Conservation (phyloP, 768 basidiomycete species). For the Phylloporus arenicola region DNA sequence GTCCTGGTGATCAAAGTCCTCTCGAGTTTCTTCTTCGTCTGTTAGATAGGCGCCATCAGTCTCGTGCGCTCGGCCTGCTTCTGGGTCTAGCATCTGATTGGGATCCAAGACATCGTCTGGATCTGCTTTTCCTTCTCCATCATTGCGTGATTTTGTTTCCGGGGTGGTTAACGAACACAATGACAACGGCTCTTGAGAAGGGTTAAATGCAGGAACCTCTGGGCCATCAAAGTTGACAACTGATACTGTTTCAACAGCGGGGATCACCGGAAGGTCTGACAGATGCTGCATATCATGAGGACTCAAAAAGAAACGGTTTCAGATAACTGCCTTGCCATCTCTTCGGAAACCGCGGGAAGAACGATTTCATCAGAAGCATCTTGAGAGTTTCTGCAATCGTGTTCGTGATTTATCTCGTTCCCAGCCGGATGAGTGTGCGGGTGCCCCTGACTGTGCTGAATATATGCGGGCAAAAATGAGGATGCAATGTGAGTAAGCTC, state of each 20-base stretch:
- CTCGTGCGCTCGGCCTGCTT: neutral
- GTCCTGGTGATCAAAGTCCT: slow-evolving; percentile 5
- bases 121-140: neutral
- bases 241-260: neutral
- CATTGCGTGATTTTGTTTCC: neutral
- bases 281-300: slow-evolving; percentile 6
- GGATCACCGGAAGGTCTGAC: neutral
- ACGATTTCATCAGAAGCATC: neutral
- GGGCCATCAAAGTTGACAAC: neutral
- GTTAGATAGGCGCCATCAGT: neutral
- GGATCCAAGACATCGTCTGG: neutral
- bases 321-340: slow-evolving; percentile 11
- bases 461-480: slow-evolving; percentile 21
- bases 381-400: neutral
- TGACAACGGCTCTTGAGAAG: neutral
- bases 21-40: slow-evolving; percentile 5
- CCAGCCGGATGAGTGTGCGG: neutral
- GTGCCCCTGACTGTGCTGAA: slow-evolving; percentile 3
- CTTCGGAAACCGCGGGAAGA: neutral
- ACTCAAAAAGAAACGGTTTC: neutral
- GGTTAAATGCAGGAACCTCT: neutral
- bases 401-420: neutral
- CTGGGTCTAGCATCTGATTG: neutral
- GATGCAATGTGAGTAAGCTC: neutral
- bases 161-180: neutral